Evolutionary conservation across 2,329 filamentous ascomycete genomes (phyloP).

Genomic region (Fusarium decemcellulare): DNA sequence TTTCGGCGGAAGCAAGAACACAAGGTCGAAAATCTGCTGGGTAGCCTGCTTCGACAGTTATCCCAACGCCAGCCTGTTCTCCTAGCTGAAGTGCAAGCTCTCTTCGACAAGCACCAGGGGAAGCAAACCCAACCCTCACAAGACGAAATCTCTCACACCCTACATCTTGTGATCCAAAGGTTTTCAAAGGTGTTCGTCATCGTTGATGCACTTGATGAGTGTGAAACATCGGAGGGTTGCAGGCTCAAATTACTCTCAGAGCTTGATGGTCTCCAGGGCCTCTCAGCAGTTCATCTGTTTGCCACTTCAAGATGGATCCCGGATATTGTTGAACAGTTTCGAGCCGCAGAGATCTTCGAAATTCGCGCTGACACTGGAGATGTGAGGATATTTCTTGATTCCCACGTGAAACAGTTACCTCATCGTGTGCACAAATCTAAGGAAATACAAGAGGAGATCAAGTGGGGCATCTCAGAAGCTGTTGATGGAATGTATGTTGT

Average conservation of each 20-base stretch:
- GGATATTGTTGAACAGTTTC: slow-evolving; percentile 27
- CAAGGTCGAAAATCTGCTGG: background rate
- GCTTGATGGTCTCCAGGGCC: too few relatives aligned
- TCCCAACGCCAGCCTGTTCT: background rate
- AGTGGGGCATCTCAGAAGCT: slow-evolving; percentile 10
- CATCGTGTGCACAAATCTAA: background rate
- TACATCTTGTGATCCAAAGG: background rate
- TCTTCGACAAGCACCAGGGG: background rate
- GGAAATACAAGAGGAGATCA: slow-evolving; percentile 28
- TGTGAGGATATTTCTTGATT: slow-evolving; percentile 22
- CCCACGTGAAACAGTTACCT: slow-evolving; percentile 5
- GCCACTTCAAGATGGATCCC: slow-evolving; percentile 43
- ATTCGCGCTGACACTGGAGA: slow-evolving; percentile 37
- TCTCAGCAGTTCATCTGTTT: slow-evolving; percentile 29
- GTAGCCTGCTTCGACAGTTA: background rate
- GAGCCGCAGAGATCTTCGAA: background rate
- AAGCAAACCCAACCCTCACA: background rate
- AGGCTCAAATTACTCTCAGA: too few relatives aligned
- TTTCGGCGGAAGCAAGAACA: background rate
- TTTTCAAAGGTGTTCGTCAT: background rate
- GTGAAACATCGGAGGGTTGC: background rate
- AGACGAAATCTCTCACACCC: background rate
- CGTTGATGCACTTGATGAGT: slow-evolving; percentile 4
- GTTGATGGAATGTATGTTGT: slow-evolving; percentile 38
- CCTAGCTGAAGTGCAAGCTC: background rate